Conservation (phyloP, 305 asterid species). For the Fraxinus paxiana region DNA sequence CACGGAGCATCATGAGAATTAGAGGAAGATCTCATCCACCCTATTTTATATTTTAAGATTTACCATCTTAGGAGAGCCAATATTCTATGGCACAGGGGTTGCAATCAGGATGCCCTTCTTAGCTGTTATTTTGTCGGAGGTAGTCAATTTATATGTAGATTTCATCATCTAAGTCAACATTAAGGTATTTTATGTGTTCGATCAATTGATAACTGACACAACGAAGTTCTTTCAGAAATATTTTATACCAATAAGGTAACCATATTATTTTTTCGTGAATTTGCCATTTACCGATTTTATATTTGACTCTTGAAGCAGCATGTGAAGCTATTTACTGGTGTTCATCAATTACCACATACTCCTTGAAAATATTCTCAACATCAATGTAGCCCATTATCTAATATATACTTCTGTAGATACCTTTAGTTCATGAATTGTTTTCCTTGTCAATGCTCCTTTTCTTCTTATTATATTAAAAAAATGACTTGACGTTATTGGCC, state of each 20-base stretch:
- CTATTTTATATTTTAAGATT: constrained; percentile 13
- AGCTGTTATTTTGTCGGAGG: not conserved
- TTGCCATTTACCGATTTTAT: not conserved
- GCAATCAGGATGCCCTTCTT: not conserved
- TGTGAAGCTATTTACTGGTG: not conserved
- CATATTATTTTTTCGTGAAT: not conserved
- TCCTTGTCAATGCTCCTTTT: not conserved
- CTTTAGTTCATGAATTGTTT: not conserved
- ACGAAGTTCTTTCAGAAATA: not conserved
- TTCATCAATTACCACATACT: not conserved
- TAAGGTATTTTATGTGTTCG: not conserved
- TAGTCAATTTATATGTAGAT: not conserved
- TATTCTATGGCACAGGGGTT: not conserved
- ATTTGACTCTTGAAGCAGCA: not conserved
- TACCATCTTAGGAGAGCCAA: not conserved
- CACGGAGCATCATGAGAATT: not conserved
- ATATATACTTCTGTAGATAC: not conserved
- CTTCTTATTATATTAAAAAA: not conserved
- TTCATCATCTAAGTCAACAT: not conserved
- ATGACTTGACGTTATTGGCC: not conserved
- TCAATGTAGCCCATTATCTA: not conserved
- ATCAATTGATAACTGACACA: not conserved
- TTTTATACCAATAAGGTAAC: not conserved
- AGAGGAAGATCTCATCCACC: not conserved
- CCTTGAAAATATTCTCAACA: constrained; percentile 2